Base-by-base conservation (phyloP, 805 yeast genomes). In the Metschnikowia peoriensis region DNA sequence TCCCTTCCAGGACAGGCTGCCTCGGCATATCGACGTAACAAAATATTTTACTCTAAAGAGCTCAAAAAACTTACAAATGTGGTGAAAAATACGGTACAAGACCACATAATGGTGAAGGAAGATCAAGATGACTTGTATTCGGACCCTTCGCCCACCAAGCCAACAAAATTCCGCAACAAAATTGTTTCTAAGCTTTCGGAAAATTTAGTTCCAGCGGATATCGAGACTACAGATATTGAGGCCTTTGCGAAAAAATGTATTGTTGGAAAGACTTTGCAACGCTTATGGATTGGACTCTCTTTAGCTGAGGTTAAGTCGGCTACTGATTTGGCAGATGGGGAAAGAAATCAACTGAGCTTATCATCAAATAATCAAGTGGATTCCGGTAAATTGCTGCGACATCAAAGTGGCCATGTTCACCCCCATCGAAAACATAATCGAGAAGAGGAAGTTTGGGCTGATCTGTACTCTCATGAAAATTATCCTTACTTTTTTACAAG, bases 51-150 rank as follows among this genome's bases (percentile, higher is more conserved):
- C 49, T 66, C 76, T n/a, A 69, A 70, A 49, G 79, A 75, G 51
- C 62, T 75, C 39, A 72, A 73, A 50, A 82, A 82, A 49, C 66
- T 85, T 45, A 84, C 85, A 43, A 83, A 81, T 56, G 89, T 81
- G 34, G 88, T 89, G 37, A 88, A 86, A 61, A 78, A 82, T 16
- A 85, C 91, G 0, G 88, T 88, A 27, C 88, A 85, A 60, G 94
- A 89, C 62, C 70, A 69, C 53, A 72, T 71, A 32, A 67, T 55
- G 46, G 58, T 56, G 16, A 52, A 58, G 28, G 61, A 58, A 17
- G 61, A 56, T 22, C 53, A 47, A 15, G 63, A 59, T 27, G 63
- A 53, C 22, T 39, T 54, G 3, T 58, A 51, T 27, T 40, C 56
- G 4, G 54, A 56, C 8, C 35, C 55, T 7, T 32, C 54, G 15